Base-by-base conservation (phyloP, 1,139 yeast genomes). In the Sugiyamaella grinbergsii region DNA sequence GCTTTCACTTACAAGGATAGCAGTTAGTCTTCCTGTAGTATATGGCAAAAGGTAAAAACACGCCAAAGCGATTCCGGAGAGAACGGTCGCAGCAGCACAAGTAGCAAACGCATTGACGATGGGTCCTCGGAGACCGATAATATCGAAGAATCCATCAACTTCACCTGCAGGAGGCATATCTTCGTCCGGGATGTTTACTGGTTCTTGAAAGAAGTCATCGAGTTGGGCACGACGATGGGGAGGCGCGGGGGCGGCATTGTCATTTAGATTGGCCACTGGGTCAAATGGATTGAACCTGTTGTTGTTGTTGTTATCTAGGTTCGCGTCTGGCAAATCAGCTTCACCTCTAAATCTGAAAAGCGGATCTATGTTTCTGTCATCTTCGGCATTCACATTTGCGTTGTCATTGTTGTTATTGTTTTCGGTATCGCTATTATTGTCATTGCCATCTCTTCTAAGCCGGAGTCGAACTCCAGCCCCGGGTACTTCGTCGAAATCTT, bases 81-180 rank as follows among this genome's bases (percentile, higher is more conserved):
- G 55, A 39, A 60, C 42, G 29, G 57, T 54, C 3, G 62, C 63
- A 6, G 57, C 54, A 11, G 44, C 32, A 24, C 51, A 52, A 5
- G 58, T 51, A 1, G 60, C 59, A 29, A 62, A 44, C n/a, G 58
- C 54, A 5, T 53, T 47, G 15, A 53, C 31, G 3, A 67, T 33
- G 5, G 71, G 69, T 4, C 70, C 71, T 6, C 67, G 58, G 32
- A 65, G 50, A 2, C 70, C 71, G 10, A 65, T 54, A 8, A 67
- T 55, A 36, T 65, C 66, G 16, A 65, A 49, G 16, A 67, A 44
- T 1, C 66, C 69, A 11, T 64, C 70, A n/a, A 62, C 49, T 5
- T 64, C 69, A 22, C 64, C 67, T 7, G 49, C 42, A 3, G 51
- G 51, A 6, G n/a, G n/a, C n/a, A 49, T 41, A 16, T 53, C 55